Evolutionary conservation across 1,139 yeast genomes (phyloP).

Genomic region (Scheffersomyces segobiensis): DNA sequence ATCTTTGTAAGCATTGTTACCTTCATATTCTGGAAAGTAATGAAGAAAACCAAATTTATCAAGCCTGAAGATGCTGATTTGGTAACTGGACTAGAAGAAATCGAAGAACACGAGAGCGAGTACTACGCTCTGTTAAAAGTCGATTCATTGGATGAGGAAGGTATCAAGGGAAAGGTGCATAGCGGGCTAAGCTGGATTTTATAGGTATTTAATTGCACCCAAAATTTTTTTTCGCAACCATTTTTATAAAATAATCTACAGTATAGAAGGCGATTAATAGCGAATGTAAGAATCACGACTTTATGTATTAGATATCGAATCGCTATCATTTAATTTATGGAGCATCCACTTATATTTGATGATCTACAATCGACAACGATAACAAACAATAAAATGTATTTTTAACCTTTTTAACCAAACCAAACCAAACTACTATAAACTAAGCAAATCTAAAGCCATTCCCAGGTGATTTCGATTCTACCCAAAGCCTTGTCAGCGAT

Average conservation of each 20-base stretch:
- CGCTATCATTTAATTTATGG: no score
- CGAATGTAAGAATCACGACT: no score
- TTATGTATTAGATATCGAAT: no score
- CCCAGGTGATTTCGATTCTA: conserved; percentile 46
- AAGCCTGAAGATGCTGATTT: conserved; percentile 35
- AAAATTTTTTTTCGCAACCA: not conserved
- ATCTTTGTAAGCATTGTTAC: conserved; percentile 34
- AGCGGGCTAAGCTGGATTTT: conserved; percentile 14
- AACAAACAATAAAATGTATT: conserved; percentile 1
- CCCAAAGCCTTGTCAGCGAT: conserved; percentile 43
- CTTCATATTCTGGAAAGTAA: conserved; percentile 34
- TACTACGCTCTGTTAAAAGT: conserved; percentile 31
- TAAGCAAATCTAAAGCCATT: conserved; percentile 9
- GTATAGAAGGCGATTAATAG: no score
- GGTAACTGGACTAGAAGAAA: conserved; percentile 37
- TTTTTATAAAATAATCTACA: no score
- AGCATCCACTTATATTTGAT: no score
- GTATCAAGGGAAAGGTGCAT: conserved; percentile 6
- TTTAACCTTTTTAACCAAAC: not conserved
- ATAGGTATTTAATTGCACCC: conserved; percentile 1
- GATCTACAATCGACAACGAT: not conserved
- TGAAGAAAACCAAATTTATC: conserved; percentile 31
- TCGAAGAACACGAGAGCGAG: conserved; percentile 46
- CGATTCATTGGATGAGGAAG: conserved; percentile 5
- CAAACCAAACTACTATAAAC: not conserved